Percentiles rank a stretch among this genome's conserved stretches.
Conservation (phyloP, 257 asterid species). For the Solanum dulcamara region DNA sequence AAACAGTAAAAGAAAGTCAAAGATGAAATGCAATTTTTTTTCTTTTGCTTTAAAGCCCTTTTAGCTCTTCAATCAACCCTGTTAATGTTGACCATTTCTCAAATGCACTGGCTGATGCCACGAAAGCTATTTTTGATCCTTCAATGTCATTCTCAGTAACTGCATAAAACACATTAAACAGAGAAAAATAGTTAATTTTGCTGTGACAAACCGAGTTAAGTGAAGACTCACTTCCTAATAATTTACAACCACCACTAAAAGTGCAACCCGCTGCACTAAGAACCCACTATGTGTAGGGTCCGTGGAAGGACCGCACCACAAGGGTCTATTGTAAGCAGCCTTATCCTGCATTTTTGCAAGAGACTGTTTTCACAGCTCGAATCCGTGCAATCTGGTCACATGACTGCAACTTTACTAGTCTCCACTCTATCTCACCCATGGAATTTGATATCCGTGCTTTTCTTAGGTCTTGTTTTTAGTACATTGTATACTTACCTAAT, state of each 20-base stretch:
- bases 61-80: slow-evolving; percentile 64
- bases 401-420: neutral
- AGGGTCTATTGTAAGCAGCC: neutral
- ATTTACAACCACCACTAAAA: too few relatives aligned
- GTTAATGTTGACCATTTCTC: slow-evolving; percentile 78
- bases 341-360: neutral
- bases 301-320: neutral
- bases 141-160: slow-evolving; percentile 57
- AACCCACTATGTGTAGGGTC: neutral
- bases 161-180: slow-evolving; percentile 13
- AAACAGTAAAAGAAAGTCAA: neutral
- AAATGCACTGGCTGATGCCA: slow-evolving; percentile 67
- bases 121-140: slow-evolving; percentile 62
- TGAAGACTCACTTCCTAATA: neutral
- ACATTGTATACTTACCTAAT: neutral
- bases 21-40: neutral
- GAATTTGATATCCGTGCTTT: neutral
- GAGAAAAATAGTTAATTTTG: neutral
- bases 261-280: too few relatives aligned
- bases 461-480: neutral
- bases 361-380: neutral
- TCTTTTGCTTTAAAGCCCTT: slow-evolving; percentile 64
- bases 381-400: neutral
- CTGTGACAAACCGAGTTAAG: neutral
- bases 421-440: neutral